phyloP scores from a whole-genome alignment of 176 grass and related monocot species.

The Phoenix dactylifera region DNA sequence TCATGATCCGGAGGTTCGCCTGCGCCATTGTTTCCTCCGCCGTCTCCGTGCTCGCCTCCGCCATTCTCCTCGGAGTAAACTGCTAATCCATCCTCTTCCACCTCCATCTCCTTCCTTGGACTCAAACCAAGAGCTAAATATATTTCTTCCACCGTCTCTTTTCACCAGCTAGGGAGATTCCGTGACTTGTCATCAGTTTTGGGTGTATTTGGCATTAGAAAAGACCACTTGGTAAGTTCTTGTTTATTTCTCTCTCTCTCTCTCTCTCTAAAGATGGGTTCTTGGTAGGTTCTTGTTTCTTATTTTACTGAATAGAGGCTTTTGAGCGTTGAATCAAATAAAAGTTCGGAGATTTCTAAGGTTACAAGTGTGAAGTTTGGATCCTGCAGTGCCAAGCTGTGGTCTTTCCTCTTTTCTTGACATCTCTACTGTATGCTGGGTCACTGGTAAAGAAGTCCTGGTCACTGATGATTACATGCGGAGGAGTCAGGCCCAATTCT shows the following conservation, averaged over 20 bases:
- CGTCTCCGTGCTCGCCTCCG: constrained; percentile 28
- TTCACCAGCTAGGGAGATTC: constrained; percentile 18
- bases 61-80: constrained; percentile 45
- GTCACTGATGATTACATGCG: constrained; percentile 9
- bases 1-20: constrained; percentile 49
- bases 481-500: neutral
- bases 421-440: constrained; percentile 63
- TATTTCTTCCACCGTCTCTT: neutral
- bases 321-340: neutral
- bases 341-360: neutral
- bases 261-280: neutral
- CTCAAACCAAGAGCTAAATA: no score
- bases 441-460: constrained; percentile 41
- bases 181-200: constrained; percentile 29
- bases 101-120: neutral
- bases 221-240: constrained; percentile 43
- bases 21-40: constrained; percentile 51
- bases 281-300: neutral
- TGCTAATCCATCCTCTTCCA: neutral
- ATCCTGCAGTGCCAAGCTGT: constrained; percentile 47
- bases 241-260: neutral
- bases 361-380: neutral
- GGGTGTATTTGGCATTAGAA: constrained; percentile 53
- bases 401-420: constrained; percentile 56
- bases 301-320: neutral